Evolutionary conservation across 169 alveolate species (phyloP), one percentile per base, ranked within the genome.

Genomic region (Plasmodium ovale): DNA sequence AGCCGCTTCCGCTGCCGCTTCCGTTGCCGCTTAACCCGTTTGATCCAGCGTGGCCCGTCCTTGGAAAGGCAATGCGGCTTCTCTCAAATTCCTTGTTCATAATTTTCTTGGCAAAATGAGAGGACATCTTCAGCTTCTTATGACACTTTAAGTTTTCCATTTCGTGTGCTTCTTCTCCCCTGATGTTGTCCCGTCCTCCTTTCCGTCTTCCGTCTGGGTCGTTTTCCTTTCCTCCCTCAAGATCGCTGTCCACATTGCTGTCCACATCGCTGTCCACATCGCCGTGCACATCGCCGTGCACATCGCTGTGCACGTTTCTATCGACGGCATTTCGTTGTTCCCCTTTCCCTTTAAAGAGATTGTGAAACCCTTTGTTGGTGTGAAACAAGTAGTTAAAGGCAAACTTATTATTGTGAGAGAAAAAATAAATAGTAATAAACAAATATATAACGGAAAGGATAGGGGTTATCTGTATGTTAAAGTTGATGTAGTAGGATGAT

Each of bases 401-500:
- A 69, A 85, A 85, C 12, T 47, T 56, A 12, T 69, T 67, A 70
- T 85, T 85, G 19, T 85, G 87, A 10, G 91, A 85, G n/a, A 85
- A 85, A 42, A 85, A 85, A 31, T 68, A 85, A 14, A 85, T 85
- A 0, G 87, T 85, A 23, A 85, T 85, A 69, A 85, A 85, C 33
- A 85, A 35, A 53, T 85, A 85, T 0, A 85, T 87, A 31, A 85
- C 58, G 31, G 56, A 85, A 21, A 85, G 37, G 6, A 85, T 85
- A 0, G 91, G 91, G 3, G 87, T 85, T 7, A 85, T 85, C 25
- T 85, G 91, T 7, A 85, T 68, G 21, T 85, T 85, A 27, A 68
- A 85, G 33, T 85, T 85, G 3, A 85, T 85, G 21, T 85, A 85
- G 58, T 85, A 60, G 0, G 91, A 85, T 3, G 91, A 85, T 62